Conservation (phyloP, 2,329 filamentous ascomycete genomes). For the Penicillium palitans region DNA sequence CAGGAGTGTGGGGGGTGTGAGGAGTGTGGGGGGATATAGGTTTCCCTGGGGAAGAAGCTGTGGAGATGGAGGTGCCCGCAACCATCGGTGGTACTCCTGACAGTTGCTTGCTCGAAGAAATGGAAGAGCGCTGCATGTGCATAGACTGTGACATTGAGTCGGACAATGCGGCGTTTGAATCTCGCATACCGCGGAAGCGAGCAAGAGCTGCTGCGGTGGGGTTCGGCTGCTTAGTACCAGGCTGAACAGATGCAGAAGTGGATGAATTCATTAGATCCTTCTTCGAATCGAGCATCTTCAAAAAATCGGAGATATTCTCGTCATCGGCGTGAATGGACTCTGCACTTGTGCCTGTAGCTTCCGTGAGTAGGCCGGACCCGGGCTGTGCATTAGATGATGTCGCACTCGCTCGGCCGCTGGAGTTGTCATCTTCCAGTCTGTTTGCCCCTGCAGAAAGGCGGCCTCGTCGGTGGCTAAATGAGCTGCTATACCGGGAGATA, state of each 20-base stretch:
- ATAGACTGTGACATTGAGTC: slow-evolving; percentile 92
- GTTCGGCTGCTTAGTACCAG: slow-evolving; percentile 71
- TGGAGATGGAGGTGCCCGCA: slow-evolving; percentile 70
- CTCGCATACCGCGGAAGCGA: slow-evolving; percentile 84
- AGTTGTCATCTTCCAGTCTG: slow-evolving; percentile 52
- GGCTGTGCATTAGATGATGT: slow-evolving; percentile 59
- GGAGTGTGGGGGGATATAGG: slow-evolving; percentile 87
- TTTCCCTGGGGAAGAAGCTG: slow-evolving; percentile 85
- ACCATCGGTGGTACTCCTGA: slow-evolving; percentile 63
- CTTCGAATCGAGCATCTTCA: slow-evolving; percentile 83
- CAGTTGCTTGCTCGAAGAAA: slow-evolving; percentile 73
- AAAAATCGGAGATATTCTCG: slow-evolving; percentile 88
- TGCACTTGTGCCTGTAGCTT: slow-evolving; percentile 62
- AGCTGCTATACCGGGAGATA: slow-evolving; percentile 86
- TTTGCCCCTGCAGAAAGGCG: slow-evolving; percentile 73
- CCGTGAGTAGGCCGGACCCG: slow-evolving; percentile 76
- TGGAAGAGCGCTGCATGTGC: slow-evolving; percentile 78
- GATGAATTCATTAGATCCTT: slow-evolving; percentile 76
- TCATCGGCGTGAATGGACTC: slow-evolving; percentile 76
- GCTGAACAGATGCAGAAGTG: slow-evolving; percentile 59
- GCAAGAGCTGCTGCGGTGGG: slow-evolving; percentile 78
- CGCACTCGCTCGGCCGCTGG: slow-evolving; percentile 60
- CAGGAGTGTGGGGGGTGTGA: slow-evolving; percentile 90
- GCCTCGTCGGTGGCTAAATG: slow-evolving; percentile 81
- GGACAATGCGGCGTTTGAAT: slow-evolving; percentile 82